These are phyloP conservation scores for Panicum hallii DNA, from an alignment of 202 grass and related monocot species.

Conservation along the genomic window DNA sequence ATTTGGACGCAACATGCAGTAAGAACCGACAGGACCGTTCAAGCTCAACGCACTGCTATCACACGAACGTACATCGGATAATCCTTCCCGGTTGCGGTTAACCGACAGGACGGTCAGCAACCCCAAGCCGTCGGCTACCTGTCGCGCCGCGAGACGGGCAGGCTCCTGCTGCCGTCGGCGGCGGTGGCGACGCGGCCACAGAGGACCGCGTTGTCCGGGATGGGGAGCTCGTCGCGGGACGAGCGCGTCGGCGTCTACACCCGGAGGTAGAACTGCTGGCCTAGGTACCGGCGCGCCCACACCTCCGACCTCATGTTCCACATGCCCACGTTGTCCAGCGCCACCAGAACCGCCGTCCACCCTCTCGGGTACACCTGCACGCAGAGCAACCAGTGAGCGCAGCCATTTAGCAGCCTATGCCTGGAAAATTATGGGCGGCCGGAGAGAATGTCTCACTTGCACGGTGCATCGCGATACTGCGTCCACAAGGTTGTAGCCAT, in stretches of 20 bases:
- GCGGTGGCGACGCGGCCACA: background rate
- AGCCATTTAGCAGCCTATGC: background rate
- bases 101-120: too few species aligned
- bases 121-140: too few species aligned
- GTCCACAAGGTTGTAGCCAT: constrained; percentile 74
- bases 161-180: too few species aligned
- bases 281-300: background rate
- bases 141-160: too few species aligned
- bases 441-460: constrained; percentile 46
- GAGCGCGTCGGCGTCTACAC: background rate
- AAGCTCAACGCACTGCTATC: too few species aligned
- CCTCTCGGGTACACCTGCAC: background rate
- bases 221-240: background rate
- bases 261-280: background rate
- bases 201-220: background rate
- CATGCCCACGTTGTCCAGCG: background rate
- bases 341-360: background rate
- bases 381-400: background rate
- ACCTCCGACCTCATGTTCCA: background rate
- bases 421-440: background rate
- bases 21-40: too few species aligned
- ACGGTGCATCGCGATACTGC: constrained; percentile 80
- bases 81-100: too few species aligned
- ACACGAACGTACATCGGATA: too few species aligned
- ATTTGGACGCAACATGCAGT: too few species aligned